Base-by-base conservation (phyloP, 2,329 filamentous ascomycete species). In the Byssochlamys sp. region DNA sequence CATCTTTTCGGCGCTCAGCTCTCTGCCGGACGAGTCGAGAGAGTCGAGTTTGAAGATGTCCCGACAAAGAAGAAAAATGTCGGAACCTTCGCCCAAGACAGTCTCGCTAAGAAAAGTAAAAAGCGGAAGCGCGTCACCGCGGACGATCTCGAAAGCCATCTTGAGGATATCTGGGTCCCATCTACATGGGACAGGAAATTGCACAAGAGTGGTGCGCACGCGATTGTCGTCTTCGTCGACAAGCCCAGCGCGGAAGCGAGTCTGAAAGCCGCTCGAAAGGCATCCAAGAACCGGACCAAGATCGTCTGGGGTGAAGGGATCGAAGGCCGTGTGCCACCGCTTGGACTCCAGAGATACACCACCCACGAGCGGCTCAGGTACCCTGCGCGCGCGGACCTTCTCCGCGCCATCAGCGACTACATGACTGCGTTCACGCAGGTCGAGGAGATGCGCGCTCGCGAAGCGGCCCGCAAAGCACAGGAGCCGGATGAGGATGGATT, bases 401-500 rank as follows among this genome's bases (percentile, higher is more conserved):
- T 95, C 67, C 76, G 79, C 45, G 82, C 84, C 3, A 87, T 96
- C 26, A 91, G 96, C 68, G 84, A 86, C 35, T 97, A 91, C 78
- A 95, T 97, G 81, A 81, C 83, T 25, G 79, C 85, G n/a, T 97
- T 91, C 76, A 71, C 74, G 27, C 72, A 88, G 80, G 76, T 82
- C 69, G 76, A 89, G 79, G 75, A 88, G 82, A 79, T 84, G 72
- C 74, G 86, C 79, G 73, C 86, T 78, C 64, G 81, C 68, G 62
- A 85, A 77, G 75, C 80, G 78, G 69, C 87, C 75, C 69, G 82
- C 57, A 77, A 87, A 60, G 84, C 89, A 60, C 87, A 88, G 64
- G 86, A 90, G 66, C 90, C 92, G 0, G 94, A 99, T 71, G 91
- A 90, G 68, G 94, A 99, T 72, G 94, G 94, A 1, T 99, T 99